A percentile compares a stretch with the other conserved stretches of the same genome.
Evolutionary conservation across 352 stramenopile genomes (phyloP).

Genomic region (Hyaloperonospora arabidopsidis): DNA sequence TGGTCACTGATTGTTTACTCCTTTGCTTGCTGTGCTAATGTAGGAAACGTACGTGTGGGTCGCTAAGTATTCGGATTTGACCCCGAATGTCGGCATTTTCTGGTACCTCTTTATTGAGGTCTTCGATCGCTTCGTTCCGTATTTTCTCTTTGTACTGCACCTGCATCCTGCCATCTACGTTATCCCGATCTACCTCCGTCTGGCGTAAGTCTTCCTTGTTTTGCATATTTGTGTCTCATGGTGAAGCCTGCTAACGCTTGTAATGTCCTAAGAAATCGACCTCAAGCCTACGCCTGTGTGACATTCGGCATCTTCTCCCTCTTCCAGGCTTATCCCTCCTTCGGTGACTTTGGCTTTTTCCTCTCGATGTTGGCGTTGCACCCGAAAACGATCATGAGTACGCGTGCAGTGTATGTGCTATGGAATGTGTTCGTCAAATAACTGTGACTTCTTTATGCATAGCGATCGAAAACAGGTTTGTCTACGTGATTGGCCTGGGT

Average conservation of each 20-base stretch:
- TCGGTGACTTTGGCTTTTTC: conserved; percentile 80
- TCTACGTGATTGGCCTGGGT: conserved; percentile 59
- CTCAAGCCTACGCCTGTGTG: conserved; percentile 56
- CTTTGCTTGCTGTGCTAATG: conserved; percentile 4
- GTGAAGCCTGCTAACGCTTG: conserved; percentile 4
- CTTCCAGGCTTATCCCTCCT: conserved; percentile 72
- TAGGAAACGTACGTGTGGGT: conserved; percentile 81
- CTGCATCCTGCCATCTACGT: conserved; percentile 77
- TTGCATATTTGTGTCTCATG: neutral
- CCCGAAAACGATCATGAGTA: conserved; percentile 75
- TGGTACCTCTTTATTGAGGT: conserved; percentile 88
- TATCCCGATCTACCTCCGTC: conserved; percentile 63
- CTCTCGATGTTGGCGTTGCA: conserved; percentile 56
- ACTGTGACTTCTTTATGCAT: neutral
- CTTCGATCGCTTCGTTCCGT: conserved; percentile 80
- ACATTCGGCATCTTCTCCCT: conserved; percentile 69
- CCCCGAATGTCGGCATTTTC: conserved; percentile 78
- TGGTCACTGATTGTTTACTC: neutral
- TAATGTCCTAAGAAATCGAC: conserved; percentile 38
- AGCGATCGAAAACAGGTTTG: conserved; percentile 75
- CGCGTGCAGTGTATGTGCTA: neutral
- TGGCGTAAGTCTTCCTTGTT: conserved; percentile 42
- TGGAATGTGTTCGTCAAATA: too few relatives aligned
- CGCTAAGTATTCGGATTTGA: conserved; percentile 72
- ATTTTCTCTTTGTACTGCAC: conserved; percentile 78